phyloP scores from a whole-genome alignment of 371 early-diverging fungal genomes.

The Synchytrium microbalum region DNA sequence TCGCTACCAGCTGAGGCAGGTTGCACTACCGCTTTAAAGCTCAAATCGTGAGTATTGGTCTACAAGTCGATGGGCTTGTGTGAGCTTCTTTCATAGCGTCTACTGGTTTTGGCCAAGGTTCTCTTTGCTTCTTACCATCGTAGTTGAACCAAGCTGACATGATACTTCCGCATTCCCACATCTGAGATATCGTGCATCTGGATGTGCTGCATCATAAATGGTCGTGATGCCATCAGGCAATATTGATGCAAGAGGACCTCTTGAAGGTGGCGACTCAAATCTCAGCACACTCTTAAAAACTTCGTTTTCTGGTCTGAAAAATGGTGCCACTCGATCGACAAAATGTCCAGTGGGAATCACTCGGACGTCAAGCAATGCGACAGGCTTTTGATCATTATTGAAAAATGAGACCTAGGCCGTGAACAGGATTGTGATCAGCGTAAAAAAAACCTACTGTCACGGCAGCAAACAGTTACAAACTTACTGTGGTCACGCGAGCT shows the following conservation, averaged over 20 bases:
- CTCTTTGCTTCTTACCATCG: not conserved
- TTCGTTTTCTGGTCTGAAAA: slow-evolving; percentile 38
- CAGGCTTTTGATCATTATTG: slow-evolving; percentile 22
- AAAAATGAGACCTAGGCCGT: slow-evolving; percentile 24
- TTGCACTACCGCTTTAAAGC: not conserved
- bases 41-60: not conserved
- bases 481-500: slow-evolving; percentile 3
- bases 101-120: too few relatives aligned
- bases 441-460: slow-evolving; percentile 15
- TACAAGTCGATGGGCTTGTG: not conserved
- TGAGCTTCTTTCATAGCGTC: too few relatives aligned
- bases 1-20: not conserved
- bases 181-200: slow-evolving; percentile 25
- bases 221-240: slow-evolving; percentile 9
- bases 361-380: slow-evolving; percentile 27
- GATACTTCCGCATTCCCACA: slow-evolving; percentile 31
- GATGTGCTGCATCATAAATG: slow-evolving; percentile 23
- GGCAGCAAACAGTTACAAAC: slow-evolving; percentile 8
- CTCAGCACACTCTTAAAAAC: slow-evolving; percentile 22
- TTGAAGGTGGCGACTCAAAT: slow-evolving; percentile 6
- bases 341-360: slow-evolving; percentile 23
- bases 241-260: not conserved
- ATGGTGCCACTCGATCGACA: slow-evolving; percentile 27
- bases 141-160: slow-evolving; percentile 16
- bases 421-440: not conserved